phyloP scores from a whole-genome alignment of 2,329 filamentous ascomycete species.

The Hymenotorrendiella dingleyae region DNA sequence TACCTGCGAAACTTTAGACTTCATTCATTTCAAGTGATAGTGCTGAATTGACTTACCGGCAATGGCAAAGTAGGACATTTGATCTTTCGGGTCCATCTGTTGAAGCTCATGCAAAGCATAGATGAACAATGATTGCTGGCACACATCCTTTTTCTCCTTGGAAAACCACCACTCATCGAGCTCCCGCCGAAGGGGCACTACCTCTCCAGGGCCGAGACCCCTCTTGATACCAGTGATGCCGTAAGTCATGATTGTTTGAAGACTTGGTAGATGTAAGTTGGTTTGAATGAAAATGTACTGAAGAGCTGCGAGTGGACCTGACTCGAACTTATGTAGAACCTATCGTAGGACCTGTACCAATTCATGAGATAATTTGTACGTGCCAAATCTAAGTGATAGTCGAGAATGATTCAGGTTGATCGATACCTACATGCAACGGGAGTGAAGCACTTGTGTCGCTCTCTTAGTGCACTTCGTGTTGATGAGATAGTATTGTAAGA shows the following conservation, averaged over 20 bases:
- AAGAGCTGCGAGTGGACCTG: too few relatives aligned
- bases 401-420: too few relatives aligned
- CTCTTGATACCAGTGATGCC: constrained; percentile 15
- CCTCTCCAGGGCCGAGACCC: constrained; percentile 9
- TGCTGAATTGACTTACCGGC: constrained; percentile 7
- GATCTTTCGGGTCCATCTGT: constrained; percentile 11
- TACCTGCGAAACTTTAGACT: constrained; percentile 4
- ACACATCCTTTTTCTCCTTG: constrained; percentile 12
- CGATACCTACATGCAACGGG: too few relatives aligned
- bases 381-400: too few relatives aligned
- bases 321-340: constrained; percentile 1
- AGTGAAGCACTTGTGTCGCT: too few relatives aligned
- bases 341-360: too few relatives aligned
- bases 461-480: too few relatives aligned
- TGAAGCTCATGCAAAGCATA: constrained; percentile 14
- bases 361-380: too few relatives aligned
- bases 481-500: too few relatives aligned
- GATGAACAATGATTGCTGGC: constrained; percentile 14
- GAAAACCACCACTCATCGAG: constrained; percentile 17
- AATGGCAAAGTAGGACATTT: constrained; percentile 12
- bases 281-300: background rate
- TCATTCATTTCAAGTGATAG: background rate
- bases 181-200: constrained; percentile 14
- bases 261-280: background rate
- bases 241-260: constrained; percentile 9